Percentiles rank a stretch among this genome's conserved stretches.
These are phyloP conservation scores for Coemansia furcata DNA, from an alignment of 192 early-diverging fungal genomes.

Conservation along the genomic window DNA sequence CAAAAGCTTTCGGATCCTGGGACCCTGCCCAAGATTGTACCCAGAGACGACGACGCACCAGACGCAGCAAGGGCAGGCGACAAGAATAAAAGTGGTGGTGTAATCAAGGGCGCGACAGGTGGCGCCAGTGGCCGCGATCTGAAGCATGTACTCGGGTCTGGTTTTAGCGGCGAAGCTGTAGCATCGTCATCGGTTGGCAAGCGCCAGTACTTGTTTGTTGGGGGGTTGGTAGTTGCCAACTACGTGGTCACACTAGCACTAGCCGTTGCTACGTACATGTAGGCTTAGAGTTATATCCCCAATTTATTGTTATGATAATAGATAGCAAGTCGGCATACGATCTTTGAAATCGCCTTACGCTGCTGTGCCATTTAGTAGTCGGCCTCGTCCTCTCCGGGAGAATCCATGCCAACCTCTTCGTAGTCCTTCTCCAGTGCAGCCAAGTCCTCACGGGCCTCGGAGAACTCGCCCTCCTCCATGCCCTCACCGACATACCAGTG, in stretches of 20 bases:
- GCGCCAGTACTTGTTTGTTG: not conserved
- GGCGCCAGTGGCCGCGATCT: not conserved
- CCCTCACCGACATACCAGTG: conserved; percentile 99
- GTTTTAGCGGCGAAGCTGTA: not conserved
- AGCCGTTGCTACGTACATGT: not conserved
- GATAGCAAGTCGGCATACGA: not conserved
- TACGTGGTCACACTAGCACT: not conserved
- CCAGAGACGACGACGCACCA: conserved; percentile 8
- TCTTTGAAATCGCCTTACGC: not conserved
- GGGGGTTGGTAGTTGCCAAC: not conserved
- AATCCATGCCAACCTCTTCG: conserved; percentile 99
- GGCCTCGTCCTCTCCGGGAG: conserved; percentile 75
- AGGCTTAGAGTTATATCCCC: not conserved
- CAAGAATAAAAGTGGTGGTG: not conserved
- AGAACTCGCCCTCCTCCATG: conserved; percentile 99
- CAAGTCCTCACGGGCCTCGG: conserved; percentile 99
- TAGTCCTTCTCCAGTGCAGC: conserved; percentile 99
- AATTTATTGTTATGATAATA: not conserved
- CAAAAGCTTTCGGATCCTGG: conserved; percentile 24
- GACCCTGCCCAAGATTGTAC: conserved; percentile 34
- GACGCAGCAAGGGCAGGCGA: not conserved
- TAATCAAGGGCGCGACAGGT: not conserved
- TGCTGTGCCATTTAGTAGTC: conserved; percentile 50
- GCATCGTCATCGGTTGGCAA: not conserved
- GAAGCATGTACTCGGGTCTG: not conserved